phyloP scores from a whole-genome alignment of 2,329 filamentous ascomycete genomes.

The Sporothrix curviconia region DNA sequence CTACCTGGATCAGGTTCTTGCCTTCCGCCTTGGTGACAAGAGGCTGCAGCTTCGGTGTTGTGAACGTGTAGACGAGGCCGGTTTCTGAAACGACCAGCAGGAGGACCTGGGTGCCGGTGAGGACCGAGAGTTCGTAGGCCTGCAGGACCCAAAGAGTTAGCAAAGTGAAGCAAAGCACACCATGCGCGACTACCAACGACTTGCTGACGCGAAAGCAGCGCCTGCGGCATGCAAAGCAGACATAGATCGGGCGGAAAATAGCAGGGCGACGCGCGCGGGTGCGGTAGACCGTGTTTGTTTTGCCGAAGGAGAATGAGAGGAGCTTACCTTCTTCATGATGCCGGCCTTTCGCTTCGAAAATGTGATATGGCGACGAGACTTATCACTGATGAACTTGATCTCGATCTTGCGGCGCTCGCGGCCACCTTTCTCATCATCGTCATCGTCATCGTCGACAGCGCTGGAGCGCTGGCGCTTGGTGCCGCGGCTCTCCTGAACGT shows the following conservation, averaged over 20 bases:
- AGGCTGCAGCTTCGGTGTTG: constrained; percentile 94
- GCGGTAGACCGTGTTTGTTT: no score
- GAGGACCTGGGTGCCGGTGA: constrained; percentile 95
- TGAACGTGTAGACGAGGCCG: constrained; percentile 95
- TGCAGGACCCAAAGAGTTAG: constrained; percentile 17
- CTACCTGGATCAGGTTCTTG: constrained; percentile 98
- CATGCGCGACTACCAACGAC: no score
- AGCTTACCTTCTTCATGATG: constrained; percentile 98
- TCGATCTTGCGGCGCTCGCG: constrained; percentile 99
- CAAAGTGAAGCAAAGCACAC: not conserved
- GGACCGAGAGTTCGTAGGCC: constrained; percentile 95
- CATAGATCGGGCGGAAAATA: not conserved
- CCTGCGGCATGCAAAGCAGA: no score
- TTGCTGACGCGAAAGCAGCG: no score
- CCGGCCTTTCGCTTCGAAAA: constrained; percentile 99
- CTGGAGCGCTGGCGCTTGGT: constrained; percentile 83
- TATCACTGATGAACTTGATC: constrained; percentile 99
- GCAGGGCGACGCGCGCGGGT: not conserved
- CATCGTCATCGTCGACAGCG: constrained; percentile 86
- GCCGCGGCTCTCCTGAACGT: constrained; percentile 64
- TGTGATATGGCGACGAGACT: constrained; percentile 97
- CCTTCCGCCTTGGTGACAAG: constrained; percentile 97
- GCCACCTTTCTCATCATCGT: constrained; percentile 94
- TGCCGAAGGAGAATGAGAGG: not conserved
- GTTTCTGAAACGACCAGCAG: constrained; percentile 96